Percentiles rank a stretch among this genome's conserved stretches.
Conservation (phyloP, 352 stramenopile genomes). For the Globisporangium cederbergense region DNA sequence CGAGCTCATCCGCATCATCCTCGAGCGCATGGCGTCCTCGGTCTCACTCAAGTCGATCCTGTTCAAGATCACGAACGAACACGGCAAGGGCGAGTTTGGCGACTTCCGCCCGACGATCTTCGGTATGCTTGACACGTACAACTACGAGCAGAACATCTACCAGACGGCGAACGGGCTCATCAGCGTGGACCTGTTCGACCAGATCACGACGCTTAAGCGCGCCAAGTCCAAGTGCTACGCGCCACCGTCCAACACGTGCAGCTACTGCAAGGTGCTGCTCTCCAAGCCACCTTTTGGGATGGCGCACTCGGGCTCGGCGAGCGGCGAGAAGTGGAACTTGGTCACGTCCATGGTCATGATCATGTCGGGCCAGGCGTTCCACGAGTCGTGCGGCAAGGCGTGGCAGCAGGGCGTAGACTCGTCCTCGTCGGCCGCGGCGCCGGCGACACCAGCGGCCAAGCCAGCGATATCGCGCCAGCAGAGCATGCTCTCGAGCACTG, state of each 20-base stretch:
- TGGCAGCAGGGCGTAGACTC: constrained; percentile 80
- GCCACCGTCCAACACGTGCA: constrained; percentile 67
- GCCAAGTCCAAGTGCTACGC: constrained; percentile 71
- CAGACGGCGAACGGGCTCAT: constrained; percentile 83
- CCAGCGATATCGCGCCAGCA: constrained; percentile 29
- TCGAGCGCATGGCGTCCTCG: constrained; percentile 92
- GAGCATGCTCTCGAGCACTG: constrained; percentile 24
- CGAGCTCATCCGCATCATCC: constrained; percentile 91
- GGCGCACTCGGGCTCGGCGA: constrained; percentile 58
- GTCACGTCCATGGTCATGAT: constrained; percentile 83
- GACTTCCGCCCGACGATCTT: constrained; percentile 94
- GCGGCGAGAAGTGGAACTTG: constrained; percentile 81
- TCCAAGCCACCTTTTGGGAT: constrained; percentile 83
- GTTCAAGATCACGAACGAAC: constrained; percentile 94
- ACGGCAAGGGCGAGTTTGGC: constrained; percentile 90
- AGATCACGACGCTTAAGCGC: constrained; percentile 78
- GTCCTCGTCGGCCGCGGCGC: constrained; percentile 1
- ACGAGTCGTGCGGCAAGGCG: constrained; percentile 83
- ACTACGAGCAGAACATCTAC: constrained; percentile 90
- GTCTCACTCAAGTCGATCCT: constrained; percentile 92
- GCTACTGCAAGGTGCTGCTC: constrained; percentile 81
- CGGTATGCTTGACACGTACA: constrained; percentile 92
- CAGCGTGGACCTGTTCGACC: constrained; percentile 79
- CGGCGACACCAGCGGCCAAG: constrained; percentile 15
- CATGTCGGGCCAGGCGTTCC: constrained; percentile 74